These are phyloP conservation scores for Annulohypoxylon nitens DNA, from an alignment of 495 filamentous ascomycete genomes.

Conservation along the genomic window DNA sequence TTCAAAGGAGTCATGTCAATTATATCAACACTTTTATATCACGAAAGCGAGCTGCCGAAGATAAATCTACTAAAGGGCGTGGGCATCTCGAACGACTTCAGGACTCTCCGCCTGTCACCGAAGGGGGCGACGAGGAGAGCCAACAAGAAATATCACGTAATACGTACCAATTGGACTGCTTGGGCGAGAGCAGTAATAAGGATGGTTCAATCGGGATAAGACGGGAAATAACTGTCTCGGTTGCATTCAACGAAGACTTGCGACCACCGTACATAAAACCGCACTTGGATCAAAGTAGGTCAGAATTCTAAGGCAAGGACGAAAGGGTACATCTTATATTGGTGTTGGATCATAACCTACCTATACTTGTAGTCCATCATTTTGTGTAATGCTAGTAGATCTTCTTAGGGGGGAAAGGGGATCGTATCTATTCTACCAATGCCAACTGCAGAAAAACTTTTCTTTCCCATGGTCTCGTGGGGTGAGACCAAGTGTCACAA, in stretches of 20 bases:
- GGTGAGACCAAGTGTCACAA: no score
- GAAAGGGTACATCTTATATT: not conserved
- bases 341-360: not conserved
- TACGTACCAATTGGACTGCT: not conserved
- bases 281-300: not conserved
- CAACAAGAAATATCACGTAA: not conserved
- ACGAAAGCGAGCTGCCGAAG: not conserved
- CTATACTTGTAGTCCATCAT: no score
- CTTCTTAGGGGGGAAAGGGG: no score
- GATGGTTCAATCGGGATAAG: not conserved
- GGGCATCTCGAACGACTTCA: not conserved
- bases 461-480: no score
- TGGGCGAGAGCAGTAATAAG: not conserved
- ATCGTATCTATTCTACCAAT: no score
- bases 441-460: no score
- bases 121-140: not conserved
- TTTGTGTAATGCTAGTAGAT: no score
- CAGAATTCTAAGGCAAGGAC: not conserved
- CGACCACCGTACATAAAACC: not conserved
- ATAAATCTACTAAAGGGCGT: not conserved
- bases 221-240: slow-evolving; percentile 8
- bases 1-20: not conserved
- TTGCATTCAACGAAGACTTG: not conserved
- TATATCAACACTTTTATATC: not conserved
- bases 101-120: not conserved